Evolutionary conservation across 2,329 filamentous ascomycete species (phyloP).

Genomic region (Alternaria infectoria): DNA sequence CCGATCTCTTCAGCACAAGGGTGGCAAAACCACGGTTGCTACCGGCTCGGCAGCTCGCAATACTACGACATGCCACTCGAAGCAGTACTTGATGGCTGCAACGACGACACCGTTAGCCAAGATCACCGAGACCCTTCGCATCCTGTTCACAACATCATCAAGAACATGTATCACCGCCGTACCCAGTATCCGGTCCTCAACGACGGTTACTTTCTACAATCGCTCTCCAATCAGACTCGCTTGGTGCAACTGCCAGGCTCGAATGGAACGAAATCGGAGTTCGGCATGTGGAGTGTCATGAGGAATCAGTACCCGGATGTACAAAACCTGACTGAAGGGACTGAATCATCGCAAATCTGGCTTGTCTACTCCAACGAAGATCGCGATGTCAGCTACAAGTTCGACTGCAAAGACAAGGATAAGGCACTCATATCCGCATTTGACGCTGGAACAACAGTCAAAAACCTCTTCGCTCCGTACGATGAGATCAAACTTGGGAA

Average conservation of each 20-base stretch:
- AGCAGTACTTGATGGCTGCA: slow-evolving; percentile 60
- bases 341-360: background rate
- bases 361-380: background rate
- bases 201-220: background rate
- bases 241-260: background rate
- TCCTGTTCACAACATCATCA: slow-evolving; percentile 66
- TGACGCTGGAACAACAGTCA: slow-evolving; percentile 60
- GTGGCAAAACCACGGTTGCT: slow-evolving; percentile 71
- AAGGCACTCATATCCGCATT: slow-evolving; percentile 59
- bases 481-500: slow-evolving; percentile 60
- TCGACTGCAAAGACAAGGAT: slow-evolving; percentile 46
- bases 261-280: background rate
- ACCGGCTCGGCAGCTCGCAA: slow-evolving; percentile 61
- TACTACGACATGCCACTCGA: slow-evolving; percentile 66
- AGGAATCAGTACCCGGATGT: slow-evolving; percentile 58
- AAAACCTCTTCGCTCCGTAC: slow-evolving; percentile 68
- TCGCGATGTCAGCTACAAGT: background rate
- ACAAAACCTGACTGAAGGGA: slow-evolving; percentile 44
- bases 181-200: background rate
- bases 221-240: background rate
- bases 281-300: slow-evolving; percentile 63
- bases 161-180: slow-evolving; percentile 32
- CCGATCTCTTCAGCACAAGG: slow-evolving; percentile 66
- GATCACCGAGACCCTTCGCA: slow-evolving; percentile 69
- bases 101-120: slow-evolving; percentile 62